A percentile compares a stretch with the other conserved stretches of the same genome.
Conservation (phyloP, 2,329 filamentous ascomycete genomes). For the Cladobotryum mycophilum region DNA sequence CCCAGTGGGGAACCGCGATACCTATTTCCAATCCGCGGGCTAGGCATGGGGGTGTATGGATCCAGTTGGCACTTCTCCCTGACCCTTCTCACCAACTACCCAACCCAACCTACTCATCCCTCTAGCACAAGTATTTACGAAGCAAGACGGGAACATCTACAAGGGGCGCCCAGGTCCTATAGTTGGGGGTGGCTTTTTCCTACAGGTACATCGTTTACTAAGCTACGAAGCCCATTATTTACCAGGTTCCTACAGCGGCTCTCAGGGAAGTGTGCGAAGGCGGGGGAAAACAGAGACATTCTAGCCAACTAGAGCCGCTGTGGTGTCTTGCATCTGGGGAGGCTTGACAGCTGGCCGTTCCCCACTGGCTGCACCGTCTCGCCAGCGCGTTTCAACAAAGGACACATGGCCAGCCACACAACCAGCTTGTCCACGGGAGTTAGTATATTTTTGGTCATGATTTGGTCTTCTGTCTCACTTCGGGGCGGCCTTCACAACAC, state of each 20-base stretch:
- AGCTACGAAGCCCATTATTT: too few species aligned
- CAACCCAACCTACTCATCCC: background rate
- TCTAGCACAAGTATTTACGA: background rate
- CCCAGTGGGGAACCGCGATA: too few species aligned
- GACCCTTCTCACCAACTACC: background rate
- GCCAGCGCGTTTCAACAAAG: constrained; percentile 30
- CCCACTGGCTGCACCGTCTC: constrained; percentile 24
- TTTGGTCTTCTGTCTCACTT: constrained; percentile 14
- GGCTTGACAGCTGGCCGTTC: constrained; percentile 26
- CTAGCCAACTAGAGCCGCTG: constrained; percentile 12
- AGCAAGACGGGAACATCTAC: background rate
- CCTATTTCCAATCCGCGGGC: too few species aligned
- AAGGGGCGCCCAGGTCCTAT: background rate
- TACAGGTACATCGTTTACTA: too few species aligned
- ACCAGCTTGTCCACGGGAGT: constrained; percentile 11
- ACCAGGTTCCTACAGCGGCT: constrained; percentile 3
- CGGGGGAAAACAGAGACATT: constrained; percentile 8
- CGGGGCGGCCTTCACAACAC: constrained; percentile 5
- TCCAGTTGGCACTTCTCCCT: constrained; percentile 3
- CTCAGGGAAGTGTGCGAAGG: constrained; percentile 5
- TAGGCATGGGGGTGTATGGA: constrained; percentile 7
- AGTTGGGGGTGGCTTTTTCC: background rate
- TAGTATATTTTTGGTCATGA: constrained; percentile 15
- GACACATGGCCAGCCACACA: constrained; percentile 32
- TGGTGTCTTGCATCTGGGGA: constrained; percentile 15